Base-by-base conservation (phyloP, 768 basidiomycete genomes). In the Phlebiopsis gigantea region DNA sequence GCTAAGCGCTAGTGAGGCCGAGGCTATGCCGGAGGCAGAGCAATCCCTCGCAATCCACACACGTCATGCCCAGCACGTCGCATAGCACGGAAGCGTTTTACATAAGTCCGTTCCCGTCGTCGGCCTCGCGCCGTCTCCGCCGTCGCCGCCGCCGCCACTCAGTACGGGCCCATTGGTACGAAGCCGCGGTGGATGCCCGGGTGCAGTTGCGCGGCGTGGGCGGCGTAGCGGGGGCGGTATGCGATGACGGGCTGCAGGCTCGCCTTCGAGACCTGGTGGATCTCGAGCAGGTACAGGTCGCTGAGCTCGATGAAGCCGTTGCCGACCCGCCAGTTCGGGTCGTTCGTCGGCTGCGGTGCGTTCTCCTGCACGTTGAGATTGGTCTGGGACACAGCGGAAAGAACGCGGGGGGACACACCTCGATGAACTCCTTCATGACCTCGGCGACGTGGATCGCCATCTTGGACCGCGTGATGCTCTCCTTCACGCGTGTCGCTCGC, bases 171-270 rank as follows among this genome's bases (percentile, higher is more conserved):
- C 14, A 21, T 5, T 19, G 44, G 44, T 19, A 19, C 44, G 24
- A 10, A 25, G 44, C 2, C 44, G 28, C 26, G 7, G 47, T 3
- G 45, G 22, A 46, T 9, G 45, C 22, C 45, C 9, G 22, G 5
- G 45, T 25, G 21, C 19, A 7, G 47, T 17, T 48, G 26, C 26
- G 47, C 47, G 14, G 26, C 10, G 26, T n/a, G 28, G 9, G 21
- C 26, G 47, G 25, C 7, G 28, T 28, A 48, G 9, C 50, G 50
- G 5, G 53, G 58, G n/a, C 58, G 58, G 58, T 55, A 59, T 12
- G 58, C 58, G 26, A 59, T 28, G 30, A 59, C 46, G 19, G 58
- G 58, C 30, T 59, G 58, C 12, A 59, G 41, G 58, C 58, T 59
- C 19, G 58, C 58, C 41, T 55, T 59, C 6, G 58, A 45, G 7